Evolutionary conservation across 345 rosid genomes (phyloP).

Genomic region (Pistacia vera): DNA sequence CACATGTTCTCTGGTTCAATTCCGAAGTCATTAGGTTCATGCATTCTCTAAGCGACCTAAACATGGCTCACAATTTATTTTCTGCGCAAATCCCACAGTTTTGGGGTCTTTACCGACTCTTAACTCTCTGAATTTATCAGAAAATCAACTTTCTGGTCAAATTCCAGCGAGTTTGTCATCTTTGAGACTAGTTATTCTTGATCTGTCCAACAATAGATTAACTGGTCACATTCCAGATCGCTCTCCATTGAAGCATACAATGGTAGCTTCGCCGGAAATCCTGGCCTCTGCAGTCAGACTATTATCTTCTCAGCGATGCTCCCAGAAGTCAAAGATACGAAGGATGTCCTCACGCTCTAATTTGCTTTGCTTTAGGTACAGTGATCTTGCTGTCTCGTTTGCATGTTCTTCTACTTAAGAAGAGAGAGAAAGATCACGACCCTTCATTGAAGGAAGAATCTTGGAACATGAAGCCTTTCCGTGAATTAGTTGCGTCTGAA

Average conservation of each 20-base stretch:
- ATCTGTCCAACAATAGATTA: constrained; percentile 67
- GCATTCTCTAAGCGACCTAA: constrained; percentile 59
- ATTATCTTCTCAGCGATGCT: constrained; percentile 58
- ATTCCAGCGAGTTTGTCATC: constrained; percentile 73
- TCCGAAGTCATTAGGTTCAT: constrained; percentile 67
- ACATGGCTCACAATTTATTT: constrained; percentile 68
- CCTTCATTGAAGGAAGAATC: constrained; percentile 66
- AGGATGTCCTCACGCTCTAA: constrained; percentile 42
- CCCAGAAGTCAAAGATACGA: constrained; percentile 42
- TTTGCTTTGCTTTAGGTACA: constrained; percentile 54
- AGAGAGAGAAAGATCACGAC: constrained; percentile 46
- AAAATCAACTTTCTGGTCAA: constrained; percentile 60
- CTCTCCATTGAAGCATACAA: constrained; percentile 67
- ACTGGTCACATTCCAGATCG: constrained; percentile 69
- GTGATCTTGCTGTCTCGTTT: constrained; percentile 52
- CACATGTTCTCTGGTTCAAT: constrained; percentile 57
- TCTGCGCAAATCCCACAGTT: constrained; percentile 70
- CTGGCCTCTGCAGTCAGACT: constrained; percentile 67
- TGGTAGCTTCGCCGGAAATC: constrained; percentile 76
- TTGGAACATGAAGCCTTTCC: constrained; percentile 85
- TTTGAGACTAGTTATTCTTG: constrained; percentile 78
- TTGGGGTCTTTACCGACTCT: constrained; percentile 69
- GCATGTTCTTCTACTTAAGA: constrained; percentile 52
- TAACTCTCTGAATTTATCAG: constrained; percentile 72
- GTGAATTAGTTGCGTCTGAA: constrained; percentile 64